Evolutionary conservation across 2,329 filamentous ascomycete genomes (phyloP), one percentile per base, ranked within the genome.

Genomic region (Monosporascus sp.): DNA sequence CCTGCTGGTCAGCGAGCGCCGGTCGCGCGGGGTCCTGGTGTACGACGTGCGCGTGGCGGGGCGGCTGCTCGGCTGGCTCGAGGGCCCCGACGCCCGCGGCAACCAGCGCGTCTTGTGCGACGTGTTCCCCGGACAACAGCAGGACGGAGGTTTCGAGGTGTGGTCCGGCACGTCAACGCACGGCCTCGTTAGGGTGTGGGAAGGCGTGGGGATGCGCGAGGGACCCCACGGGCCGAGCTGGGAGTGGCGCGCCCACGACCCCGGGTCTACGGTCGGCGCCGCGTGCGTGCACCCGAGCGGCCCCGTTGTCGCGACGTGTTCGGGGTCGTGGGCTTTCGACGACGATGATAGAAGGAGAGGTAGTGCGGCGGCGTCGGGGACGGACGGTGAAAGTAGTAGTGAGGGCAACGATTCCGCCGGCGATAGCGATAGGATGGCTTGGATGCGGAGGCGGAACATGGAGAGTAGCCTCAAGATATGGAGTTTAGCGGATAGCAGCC

Each of bases 1-100:
- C 62, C 71, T 86, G 20, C 68, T 82, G n/a, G 71, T 86, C 47
- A 82, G 80, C 59, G 84, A 86, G 70, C 75, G 84, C 5, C 76
- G 76, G 57, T 75, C 81, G 0, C 65, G 62, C 6, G 79, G 81
- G 3, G 62, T 85, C 38, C 68, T 85, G 25, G 76, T 86, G 3
- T 86, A 85, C 66, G 84, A 86, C 61, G 75, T 86, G 36, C 77
- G 84, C 18, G 81, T 80, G 7, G 77, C 80, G 3, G 78, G 81
- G 8, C 73, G 74, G 57, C 70, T 85, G n/a, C 71, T 86, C 3
- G 74, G 74, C n/a, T 74, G 75, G 50, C 67, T 86, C 11, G 65
- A 70, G 0, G 81, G 79, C 4, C 76, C 82, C 22, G 65, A 70
- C 6, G 74, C 78, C 5, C 62, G 63, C 2, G 79, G 77, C 0